Base-by-base conservation (phyloP, 129 eudicot species). In the Lactuca saligna region DNA sequence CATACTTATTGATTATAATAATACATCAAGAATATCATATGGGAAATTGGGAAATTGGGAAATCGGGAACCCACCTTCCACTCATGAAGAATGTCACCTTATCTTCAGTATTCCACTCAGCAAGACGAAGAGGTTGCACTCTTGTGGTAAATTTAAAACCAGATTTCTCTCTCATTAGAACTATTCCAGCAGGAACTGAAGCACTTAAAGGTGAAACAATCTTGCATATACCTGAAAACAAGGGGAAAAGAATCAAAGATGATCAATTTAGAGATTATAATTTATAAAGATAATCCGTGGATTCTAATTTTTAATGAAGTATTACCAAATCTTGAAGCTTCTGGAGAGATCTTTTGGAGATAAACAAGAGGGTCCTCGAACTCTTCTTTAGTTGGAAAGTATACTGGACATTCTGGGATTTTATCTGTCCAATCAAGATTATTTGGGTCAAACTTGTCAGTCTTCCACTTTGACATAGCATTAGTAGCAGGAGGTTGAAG, bases 41-140 rank as follows among this genome's bases (percentile, higher is more conserved):
- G 62, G 39, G 54, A 25, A 25, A 25, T 25, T 25, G 29, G 29
- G 29, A 25, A 25, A 25, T 25, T 25, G 2, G 29, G 29, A 25
- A 25, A 25, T 25, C 1, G 2, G 29, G 74, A 68, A 75, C 84
- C 82, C 62, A 94, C 99, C 91, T 82, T 80, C 99, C 99, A 79
- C 99, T 94, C 99, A 87, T 85, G 82, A 87, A 94, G 78, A 87
- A 94, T 25, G 99, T 94, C 72, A 87, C 91, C 83, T 72, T 89
- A 85, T 94, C 99, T 75, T 87, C 99, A 34, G 78, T 81, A 65
- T 94, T 90, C 99, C 99, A 94, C 73, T 90, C 91, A 53, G 96
- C 97, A 78, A 94, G 89, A 54, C 99, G 97, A 68, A 94, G 83
- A 16, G 99, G 99, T 70, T 90, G 99, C 44, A 94, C 99, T 75